phyloP scores from a whole-genome alignment of 306 rosid genomes.

The Fagus crenata region DNA sequence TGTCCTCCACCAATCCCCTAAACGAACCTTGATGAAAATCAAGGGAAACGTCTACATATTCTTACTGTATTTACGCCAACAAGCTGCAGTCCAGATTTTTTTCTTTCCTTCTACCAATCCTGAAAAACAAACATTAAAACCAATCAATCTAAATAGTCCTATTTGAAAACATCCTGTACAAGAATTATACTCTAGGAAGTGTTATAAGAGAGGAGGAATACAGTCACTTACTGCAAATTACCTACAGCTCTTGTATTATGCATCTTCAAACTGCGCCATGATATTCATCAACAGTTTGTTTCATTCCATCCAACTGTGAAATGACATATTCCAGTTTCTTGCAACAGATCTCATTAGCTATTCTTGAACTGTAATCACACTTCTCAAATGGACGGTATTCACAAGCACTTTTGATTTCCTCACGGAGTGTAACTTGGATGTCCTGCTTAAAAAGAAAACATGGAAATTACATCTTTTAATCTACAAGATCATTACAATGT shows the following conservation, averaged over 20 bases:
- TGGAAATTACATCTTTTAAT: constrained; percentile 1
- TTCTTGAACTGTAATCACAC: constrained; percentile 83
- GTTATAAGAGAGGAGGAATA: neutral
- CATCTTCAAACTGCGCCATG: constrained; percentile 48
- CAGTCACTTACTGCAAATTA: neutral
- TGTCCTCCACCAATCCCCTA: neutral
- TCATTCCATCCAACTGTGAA: constrained; percentile 75
- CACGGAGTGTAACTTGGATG: constrained; percentile 83
- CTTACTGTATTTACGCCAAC: neutral
- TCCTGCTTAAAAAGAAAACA: constrained; percentile 45
- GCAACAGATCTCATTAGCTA: constrained; percentile 78
- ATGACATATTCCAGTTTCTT: constrained; percentile 69
- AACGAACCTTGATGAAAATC: neutral
- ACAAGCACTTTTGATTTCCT: constrained; percentile 90
- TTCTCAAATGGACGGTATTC: constrained; percentile 97
- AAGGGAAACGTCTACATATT: neutral
- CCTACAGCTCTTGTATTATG: neutral
- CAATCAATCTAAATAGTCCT: neutral
- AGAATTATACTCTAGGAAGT: neutral
- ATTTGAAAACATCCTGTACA: neutral
- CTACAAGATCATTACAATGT: neutral
- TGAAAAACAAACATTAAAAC: neutral
- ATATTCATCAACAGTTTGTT: constrained; percentile 68
- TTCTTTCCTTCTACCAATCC: neutral
- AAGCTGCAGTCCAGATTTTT: neutral